These are phyloP conservation scores for Gossypium mustelinum DNA, from an alignment of 345 rosid species.

Conservation along the genomic window DNA sequence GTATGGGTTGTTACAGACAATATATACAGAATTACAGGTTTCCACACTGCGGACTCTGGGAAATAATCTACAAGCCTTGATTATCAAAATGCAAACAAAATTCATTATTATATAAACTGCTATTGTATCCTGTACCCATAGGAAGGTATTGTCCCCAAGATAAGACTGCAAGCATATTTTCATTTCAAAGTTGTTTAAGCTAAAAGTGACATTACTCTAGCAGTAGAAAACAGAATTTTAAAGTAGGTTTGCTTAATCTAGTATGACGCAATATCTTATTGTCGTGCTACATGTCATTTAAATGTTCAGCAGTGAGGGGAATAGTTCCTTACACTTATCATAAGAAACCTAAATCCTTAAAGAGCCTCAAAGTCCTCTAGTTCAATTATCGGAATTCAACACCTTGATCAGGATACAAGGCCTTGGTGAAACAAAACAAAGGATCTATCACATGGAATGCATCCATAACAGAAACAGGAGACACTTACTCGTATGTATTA, in stretches of 20 bases:
- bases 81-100: background rate
- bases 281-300: background rate
- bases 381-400: background rate
- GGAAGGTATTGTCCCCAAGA: background rate
- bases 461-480: slow-evolving; percentile 14
- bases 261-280: background rate
- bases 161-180: background rate
- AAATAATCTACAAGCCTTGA: background rate
- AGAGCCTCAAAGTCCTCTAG: background rate
- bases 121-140: background rate
- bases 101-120: background rate
- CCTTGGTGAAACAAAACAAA: background rate
- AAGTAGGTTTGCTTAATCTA: slow-evolving; percentile 1
- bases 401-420: background rate
- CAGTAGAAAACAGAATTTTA: background rate
- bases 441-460: background rate
- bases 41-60: background rate
- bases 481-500: slow-evolving; percentile 91
- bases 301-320: background rate
- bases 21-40: slow-evolving; percentile 6
- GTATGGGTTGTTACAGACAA: background rate
- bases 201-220: background rate
- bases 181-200: background rate
- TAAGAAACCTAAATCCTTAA: too few relatives aligned
- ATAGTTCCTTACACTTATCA: background rate